A percentile compares a stretch with the other conserved stretches of the same genome.
phyloP scores from a whole-genome alignment of 2,329 filamentous ascomycete genomes.

The Conoideocrella luteorostrata region DNA sequence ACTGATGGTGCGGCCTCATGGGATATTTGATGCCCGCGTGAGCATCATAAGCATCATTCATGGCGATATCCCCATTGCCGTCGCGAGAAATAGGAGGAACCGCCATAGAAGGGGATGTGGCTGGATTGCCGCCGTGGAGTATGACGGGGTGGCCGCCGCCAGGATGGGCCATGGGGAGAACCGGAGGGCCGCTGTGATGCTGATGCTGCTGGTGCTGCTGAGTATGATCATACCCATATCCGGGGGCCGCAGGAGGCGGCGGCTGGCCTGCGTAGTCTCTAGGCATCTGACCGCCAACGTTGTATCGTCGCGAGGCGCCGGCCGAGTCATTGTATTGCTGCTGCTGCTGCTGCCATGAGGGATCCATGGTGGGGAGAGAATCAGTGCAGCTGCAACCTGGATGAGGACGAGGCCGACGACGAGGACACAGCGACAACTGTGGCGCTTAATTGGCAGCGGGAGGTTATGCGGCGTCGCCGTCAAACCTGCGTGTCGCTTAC shows the following conservation, averaged over 20 bases:
- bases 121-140: constrained; percentile 40
- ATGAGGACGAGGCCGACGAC: constrained; percentile 2
- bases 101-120: constrained; percentile 46
- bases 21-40: constrained; percentile 84
- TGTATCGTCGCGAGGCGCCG: constrained; percentile 59
- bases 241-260: constrained; percentile 21
- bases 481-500: neutral
- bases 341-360: constrained; percentile 56
- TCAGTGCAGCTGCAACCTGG: constrained; percentile 9
- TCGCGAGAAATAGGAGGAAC: constrained; percentile 56
- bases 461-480: neutral
- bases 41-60: constrained; percentile 80
- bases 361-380: constrained; percentile 39
- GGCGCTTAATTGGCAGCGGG: constrained; percentile 5
- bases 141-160: constrained; percentile 23
- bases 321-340: constrained; percentile 57
- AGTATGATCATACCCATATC: constrained; percentile 57
- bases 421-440: constrained; percentile 4
- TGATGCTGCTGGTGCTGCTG: constrained; percentile 67
- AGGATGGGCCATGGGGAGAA: constrained; percentile 21
- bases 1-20: constrained; percentile 70
- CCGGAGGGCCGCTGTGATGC: constrained; percentile 44
- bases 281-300: constrained; percentile 41
- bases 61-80: constrained; percentile 69
- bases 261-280: constrained; percentile 39